Base-by-base conservation (phyloP, 2,329 filamentous ascomycete species). In the Chlorencoelia australis region DNA sequence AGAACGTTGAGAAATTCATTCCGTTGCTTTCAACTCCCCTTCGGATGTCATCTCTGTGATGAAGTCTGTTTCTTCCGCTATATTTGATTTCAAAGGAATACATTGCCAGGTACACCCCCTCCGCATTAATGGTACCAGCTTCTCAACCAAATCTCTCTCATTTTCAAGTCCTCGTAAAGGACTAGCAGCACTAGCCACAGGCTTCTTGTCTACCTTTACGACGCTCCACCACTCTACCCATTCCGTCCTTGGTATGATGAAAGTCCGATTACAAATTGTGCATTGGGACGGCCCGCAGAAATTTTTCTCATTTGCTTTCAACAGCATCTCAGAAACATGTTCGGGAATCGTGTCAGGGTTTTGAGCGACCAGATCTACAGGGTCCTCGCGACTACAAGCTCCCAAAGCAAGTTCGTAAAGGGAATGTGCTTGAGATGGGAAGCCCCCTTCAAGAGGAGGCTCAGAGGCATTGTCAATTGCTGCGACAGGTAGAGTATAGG, bases 151-250 rank as follows among this genome's bases (percentile, higher is more conserved):
- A 48, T 57, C 54, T 35, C 55, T 50, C 28, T 52, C 43, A 33
- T 54, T 52, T 21, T 51, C 51, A 27, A 48, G 41, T 7, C 39
- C 39, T 37, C 46, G 39, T 31, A 50, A 25, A 7, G 42, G 48
- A 31, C 41, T 48, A 1, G 46, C 47, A 3, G 48, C 45, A 39
- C 41, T 51, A 14, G 40, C 42, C 30, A 38, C 32, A 7, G 25
- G 30, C 8, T 41, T 37, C 7, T 44, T 37, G 6, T 37, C 30
- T 16, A 43, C 38, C 27, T 42, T 48, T 8, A 48, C 44, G 20
- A 67, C 48, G 39, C 69, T 63, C 53, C 69, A 73, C 70, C 75
- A 80, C 49, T 80, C 76, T 6, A 80, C 57, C 75, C 76, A 80
- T 48, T 75, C 65, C 0, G 68, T 60, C 3, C 65, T 56, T 3